Evolutionary conservation across 2,329 filamentous ascomycete species (phyloP).

Genomic region (Scedosporium dehoogii): DNA sequence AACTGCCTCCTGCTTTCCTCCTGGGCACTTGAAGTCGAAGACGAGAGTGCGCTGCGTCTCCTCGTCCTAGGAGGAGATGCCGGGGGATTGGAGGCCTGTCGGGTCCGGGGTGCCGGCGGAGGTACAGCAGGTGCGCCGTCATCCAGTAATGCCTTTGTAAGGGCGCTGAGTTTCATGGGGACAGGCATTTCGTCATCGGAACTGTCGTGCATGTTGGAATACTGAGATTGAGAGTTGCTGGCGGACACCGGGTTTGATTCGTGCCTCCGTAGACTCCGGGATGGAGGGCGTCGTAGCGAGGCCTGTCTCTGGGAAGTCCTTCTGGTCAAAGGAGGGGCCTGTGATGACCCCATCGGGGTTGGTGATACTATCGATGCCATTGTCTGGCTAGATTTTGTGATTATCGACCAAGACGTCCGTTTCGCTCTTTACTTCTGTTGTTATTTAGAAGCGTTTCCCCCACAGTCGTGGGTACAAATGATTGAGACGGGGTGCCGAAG

Average conservation of each 20-base stretch:
- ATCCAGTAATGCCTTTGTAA: slow-evolving; percentile 76
- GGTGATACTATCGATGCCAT: slow-evolving; percentile 44
- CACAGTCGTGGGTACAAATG: background rate
- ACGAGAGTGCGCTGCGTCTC: slow-evolving; percentile 36
- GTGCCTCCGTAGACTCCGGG: slow-evolving; percentile 33
- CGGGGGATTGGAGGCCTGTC: slow-evolving; percentile 25
- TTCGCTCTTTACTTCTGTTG: background rate
- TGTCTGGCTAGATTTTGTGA: slow-evolving; percentile 10
- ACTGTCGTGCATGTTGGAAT: slow-evolving; percentile 62
- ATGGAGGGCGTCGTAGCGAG: slow-evolving; percentile 38
- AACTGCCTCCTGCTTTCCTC: slow-evolving; percentile 33
- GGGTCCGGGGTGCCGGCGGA: slow-evolving; percentile 23
- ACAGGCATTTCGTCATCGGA: slow-evolving; percentile 90
- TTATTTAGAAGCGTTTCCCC: background rate
- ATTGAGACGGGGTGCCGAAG: background rate
- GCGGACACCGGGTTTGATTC: slow-evolving; percentile 32
- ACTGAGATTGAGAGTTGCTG: slow-evolving; percentile 28
- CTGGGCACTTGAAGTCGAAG: slow-evolving; percentile 18
- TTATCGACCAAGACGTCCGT: too few species aligned
- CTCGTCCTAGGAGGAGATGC: slow-evolving; percentile 38
- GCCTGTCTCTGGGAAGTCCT: slow-evolving; percentile 45
- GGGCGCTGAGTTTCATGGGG: slow-evolving; percentile 86
- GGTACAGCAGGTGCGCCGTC: slow-evolving; percentile 38
- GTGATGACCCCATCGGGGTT: slow-evolving; percentile 39
- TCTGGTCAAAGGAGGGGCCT: slow-evolving; percentile 35